phyloP scores from a whole-genome alignment of 2,329 filamentous ascomycete genomes.

The Aspergillus eucalypticola region DNA sequence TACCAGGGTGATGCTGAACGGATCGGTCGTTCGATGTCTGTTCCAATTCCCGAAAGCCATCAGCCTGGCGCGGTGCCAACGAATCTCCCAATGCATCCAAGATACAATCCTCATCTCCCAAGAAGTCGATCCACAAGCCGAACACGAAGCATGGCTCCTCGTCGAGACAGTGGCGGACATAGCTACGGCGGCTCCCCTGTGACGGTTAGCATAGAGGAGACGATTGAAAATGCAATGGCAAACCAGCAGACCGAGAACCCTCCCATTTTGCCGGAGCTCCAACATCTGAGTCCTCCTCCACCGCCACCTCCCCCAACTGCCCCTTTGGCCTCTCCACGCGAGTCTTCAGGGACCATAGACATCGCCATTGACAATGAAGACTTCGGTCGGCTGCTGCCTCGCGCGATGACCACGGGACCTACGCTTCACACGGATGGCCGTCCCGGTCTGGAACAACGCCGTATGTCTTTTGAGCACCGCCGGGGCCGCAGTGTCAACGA shows the following conservation, averaged over 20 bases:
- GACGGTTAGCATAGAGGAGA: constrained; percentile 57
- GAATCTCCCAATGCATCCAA: constrained; percentile 43
- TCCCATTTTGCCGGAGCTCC: constrained; percentile 60
- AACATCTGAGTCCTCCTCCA: constrained; percentile 60
- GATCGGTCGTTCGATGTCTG: constrained; percentile 43
- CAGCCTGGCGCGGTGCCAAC: constrained; percentile 24
- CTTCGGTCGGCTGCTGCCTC: constrained; percentile 36
- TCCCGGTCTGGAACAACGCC: constrained; percentile 37
- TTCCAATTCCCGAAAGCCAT: constrained; percentile 36
- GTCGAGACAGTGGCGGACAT: constrained; percentile 30
- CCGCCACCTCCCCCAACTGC: constrained; percentile 48
- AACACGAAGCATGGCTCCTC: constrained; percentile 32
- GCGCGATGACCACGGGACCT: constrained; percentile 40
- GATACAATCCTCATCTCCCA: constrained; percentile 42
- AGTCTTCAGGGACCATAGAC: constrained; percentile 43
- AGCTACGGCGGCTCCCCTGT: constrained; percentile 38
- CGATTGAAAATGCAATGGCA: constrained; percentile 44
- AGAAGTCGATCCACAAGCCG: constrained; percentile 45
- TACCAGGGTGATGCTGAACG: constrained; percentile 40
- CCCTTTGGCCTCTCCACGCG: constrained; percentile 31
- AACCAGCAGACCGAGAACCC: constrained; percentile 34
- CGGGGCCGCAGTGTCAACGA: constrained; percentile 60
- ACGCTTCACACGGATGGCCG: constrained; percentile 27
- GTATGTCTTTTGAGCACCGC: constrained; percentile 50
- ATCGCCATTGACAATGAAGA: constrained; percentile 44